These are phyloP conservation scores for Peltaster fructicola DNA, from an alignment of 2,329 filamentous ascomycete species.

Conservation along the genomic window DNA sequence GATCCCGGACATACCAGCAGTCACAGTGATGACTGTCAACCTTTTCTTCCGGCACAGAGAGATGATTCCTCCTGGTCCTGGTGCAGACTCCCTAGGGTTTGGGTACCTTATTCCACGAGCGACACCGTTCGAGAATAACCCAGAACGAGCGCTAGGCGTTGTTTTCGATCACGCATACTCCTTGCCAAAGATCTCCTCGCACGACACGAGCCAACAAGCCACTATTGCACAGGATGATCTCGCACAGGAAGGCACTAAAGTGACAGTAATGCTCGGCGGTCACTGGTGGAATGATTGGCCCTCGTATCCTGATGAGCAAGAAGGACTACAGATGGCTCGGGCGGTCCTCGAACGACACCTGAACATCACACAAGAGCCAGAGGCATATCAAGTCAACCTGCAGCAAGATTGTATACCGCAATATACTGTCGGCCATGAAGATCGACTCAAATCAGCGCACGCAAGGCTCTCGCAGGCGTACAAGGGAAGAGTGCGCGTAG, in stretches of 20 bases:
- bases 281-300: conserved; percentile 66
- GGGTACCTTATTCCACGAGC: conserved; percentile 80
- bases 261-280: conserved; percentile 89
- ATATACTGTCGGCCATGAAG: conserved; percentile 62
- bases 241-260: conserved; percentile 49
- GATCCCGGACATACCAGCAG: conserved; percentile 26
- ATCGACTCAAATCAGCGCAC: conserved; percentile 41
- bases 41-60: conserved; percentile 56
- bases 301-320: conserved; percentile 43
- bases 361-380: conserved; percentile 45
- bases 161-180: conserved; percentile 63
- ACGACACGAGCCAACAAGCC: conserved; percentile 8
- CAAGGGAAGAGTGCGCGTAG: conserved; percentile 45
- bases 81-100: no score
- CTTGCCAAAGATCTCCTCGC: conserved; percentile 11
- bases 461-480: conserved; percentile 38
- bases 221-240: conserved; percentile 17
- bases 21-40: conserved; percentile 84
- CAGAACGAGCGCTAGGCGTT: conserved; percentile 71
- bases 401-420: conserved; percentile 72
- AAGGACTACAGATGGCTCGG: conserved; percentile 53
- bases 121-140: conserved; percentile 53
- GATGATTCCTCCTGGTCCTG: conserved; percentile 49
- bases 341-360: conserved; percentile 57
- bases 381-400: conserved; percentile 42